Percentiles rank a stretch among this genome's conserved stretches.
Conservation (phyloP, 208 protist genomes). For the Leishmania turanica region DNA sequence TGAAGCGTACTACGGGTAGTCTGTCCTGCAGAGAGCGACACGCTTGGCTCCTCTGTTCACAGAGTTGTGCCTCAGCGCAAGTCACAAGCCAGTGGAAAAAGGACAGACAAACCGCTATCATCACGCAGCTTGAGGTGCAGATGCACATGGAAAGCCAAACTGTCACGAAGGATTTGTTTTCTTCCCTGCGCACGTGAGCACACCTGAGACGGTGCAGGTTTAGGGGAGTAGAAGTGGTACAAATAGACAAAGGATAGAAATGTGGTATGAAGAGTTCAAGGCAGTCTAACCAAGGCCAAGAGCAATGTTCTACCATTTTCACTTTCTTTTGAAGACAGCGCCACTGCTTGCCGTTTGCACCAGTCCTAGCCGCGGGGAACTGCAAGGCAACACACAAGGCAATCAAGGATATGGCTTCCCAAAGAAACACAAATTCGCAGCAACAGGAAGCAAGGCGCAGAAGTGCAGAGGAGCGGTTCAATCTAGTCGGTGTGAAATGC, state of each 20-base stretch:
- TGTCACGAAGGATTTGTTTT: background rate
- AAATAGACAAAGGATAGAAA: background rate
- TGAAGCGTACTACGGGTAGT: background rate
- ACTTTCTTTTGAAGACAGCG: background rate
- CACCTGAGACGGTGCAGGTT: background rate
- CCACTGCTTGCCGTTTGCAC: background rate
- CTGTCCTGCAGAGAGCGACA: background rate
- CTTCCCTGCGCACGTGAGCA: background rate
- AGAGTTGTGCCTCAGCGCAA: background rate
- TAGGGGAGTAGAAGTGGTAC: background rate
- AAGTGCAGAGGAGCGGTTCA: background rate
- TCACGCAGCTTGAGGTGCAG: no score
- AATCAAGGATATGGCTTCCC: background rate
- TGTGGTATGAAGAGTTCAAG: background rate
- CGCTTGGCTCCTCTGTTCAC: background rate
- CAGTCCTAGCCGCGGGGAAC: background rate
- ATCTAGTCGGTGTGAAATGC: background rate
- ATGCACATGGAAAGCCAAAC: background rate
- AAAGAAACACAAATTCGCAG: background rate
- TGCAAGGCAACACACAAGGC: background rate
- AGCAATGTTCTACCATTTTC: background rate
- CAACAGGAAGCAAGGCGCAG: background rate
- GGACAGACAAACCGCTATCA: background rate
- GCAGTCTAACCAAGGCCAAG: background rate
- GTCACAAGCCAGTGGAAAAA: background rate